Conservation (phyloP, 2,329 filamentous ascomycete genomes). For the Hymenoscyphus linearis region DNA sequence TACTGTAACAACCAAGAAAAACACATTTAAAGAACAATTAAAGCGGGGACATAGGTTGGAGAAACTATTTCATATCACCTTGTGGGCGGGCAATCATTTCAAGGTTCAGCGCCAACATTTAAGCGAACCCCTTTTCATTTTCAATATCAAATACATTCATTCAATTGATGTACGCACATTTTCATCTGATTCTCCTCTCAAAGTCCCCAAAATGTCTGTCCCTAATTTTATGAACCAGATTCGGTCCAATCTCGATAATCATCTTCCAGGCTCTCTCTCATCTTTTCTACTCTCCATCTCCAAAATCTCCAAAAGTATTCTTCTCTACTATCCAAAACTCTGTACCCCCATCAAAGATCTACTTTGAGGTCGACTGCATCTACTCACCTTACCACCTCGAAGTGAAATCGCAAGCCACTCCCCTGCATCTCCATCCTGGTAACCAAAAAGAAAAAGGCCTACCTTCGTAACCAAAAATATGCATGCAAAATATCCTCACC, state of each 20-base stretch:
- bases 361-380: too few species aligned
- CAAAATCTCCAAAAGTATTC: too few species aligned
- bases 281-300: neutral
- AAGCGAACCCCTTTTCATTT: neutral
- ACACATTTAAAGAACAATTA: neutral
- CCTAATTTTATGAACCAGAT: neutral
- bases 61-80: neutral
- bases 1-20: too few species aligned
- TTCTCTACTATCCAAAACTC: too few species aligned
- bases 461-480: too few species aligned
- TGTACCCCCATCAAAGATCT: too few species aligned
- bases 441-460: too few species aligned
- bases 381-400: too few species aligned
- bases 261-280: neutral
- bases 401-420: too few species aligned
- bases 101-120: neutral
- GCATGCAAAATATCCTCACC: too few species aligned
- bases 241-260: neutral
- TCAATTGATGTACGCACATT: neutral
- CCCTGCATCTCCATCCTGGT: too few species aligned
- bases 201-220: neutral
- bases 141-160: neutral
- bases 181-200: neutral
- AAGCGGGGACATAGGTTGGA: neutral
- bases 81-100: neutral